These are phyloP conservation scores for Aurantiochytrium sp. DNA, from an alignment of 108 stramenopile species.

Conservation along the genomic window DNA sequence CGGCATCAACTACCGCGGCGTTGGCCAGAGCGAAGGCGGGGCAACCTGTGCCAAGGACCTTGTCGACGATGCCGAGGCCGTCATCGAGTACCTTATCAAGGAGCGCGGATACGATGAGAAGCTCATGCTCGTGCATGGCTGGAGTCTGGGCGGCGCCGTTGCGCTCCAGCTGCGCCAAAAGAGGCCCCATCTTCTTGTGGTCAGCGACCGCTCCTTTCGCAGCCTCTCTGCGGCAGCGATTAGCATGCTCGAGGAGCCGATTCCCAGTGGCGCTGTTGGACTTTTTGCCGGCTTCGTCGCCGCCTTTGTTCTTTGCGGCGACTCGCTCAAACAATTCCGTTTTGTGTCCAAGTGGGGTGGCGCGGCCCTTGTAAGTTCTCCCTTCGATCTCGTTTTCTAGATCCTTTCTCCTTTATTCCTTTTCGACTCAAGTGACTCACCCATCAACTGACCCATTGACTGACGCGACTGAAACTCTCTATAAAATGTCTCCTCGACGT, in stretches of 20 bases:
- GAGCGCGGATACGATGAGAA: background rate
- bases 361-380: background rate
- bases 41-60: background rate
- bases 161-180: background rate
- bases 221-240: background rate
- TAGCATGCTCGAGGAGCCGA: background rate
- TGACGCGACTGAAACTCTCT: no score
- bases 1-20: background rate
- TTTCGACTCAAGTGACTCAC: no score
- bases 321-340: background rate
- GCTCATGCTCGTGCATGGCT: background rate
- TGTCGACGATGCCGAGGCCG: background rate
- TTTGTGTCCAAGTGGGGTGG: background rate
- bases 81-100: background rate
- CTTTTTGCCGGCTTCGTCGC: background rate
- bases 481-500: no score
- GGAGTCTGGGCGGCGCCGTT: background rate
- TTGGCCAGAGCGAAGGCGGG: background rate
- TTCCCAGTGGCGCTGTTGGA: background rate
- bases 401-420: no score
- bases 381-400: no score
- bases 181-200: background rate
- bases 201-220: constrained; percentile 1
- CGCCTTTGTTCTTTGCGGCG: background rate
- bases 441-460: no score